phyloP scores from a whole-genome alignment of 768 basidiomycete genomes.

The Boletellus ananiceps region DNA sequence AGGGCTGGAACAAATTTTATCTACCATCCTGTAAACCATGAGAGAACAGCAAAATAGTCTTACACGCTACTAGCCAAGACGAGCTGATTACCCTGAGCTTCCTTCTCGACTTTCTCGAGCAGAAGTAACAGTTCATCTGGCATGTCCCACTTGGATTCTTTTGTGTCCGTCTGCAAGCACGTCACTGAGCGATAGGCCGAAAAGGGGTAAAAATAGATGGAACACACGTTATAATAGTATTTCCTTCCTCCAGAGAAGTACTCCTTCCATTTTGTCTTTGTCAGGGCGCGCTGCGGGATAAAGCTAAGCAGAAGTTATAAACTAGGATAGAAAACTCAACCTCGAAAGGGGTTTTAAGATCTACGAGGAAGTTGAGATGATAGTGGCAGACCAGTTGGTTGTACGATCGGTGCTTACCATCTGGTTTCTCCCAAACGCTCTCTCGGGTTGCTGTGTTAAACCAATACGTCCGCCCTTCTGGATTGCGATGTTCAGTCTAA shows the following conservation, averaged over 20 bases:
- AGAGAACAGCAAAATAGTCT: not conserved
- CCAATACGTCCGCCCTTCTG: conserved; percentile 98
- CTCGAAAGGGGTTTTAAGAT: conserved; percentile 90
- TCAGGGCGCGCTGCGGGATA: conserved; percentile 67
- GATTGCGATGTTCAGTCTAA: conserved; percentile 90
- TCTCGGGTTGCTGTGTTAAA: conserved; percentile 84
- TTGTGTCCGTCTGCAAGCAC: conserved; percentile 62
- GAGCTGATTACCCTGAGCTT: conserved; percentile 41
- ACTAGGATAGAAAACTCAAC: conserved; percentile 33
- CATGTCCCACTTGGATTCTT: conserved; percentile 98
- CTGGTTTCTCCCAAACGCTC: conserved; percentile 98
- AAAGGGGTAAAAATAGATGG: not conserved
- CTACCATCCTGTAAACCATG: conserved; percentile 2
- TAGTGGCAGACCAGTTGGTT: not conserved
- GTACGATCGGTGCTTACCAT: conserved; percentile 48
- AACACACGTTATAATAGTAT: conserved; percentile 80
- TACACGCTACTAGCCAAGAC: conserved; percentile 32
- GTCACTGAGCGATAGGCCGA: not conserved
- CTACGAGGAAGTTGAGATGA: conserved; percentile 36
- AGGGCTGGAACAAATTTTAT: conserved; percentile 13
- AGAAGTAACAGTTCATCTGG: conserved; percentile 87
- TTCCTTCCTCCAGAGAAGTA: conserved; percentile 90
- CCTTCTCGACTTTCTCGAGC: conserved; percentile 81
- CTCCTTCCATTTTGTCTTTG: conserved; percentile 92
- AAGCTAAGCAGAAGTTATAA: conserved; percentile 3